These are phyloP conservation scores for Acrocalymma vagum DNA, from an alignment of 2,329 filamentous ascomycete species.

Conservation along the genomic window DNA sequence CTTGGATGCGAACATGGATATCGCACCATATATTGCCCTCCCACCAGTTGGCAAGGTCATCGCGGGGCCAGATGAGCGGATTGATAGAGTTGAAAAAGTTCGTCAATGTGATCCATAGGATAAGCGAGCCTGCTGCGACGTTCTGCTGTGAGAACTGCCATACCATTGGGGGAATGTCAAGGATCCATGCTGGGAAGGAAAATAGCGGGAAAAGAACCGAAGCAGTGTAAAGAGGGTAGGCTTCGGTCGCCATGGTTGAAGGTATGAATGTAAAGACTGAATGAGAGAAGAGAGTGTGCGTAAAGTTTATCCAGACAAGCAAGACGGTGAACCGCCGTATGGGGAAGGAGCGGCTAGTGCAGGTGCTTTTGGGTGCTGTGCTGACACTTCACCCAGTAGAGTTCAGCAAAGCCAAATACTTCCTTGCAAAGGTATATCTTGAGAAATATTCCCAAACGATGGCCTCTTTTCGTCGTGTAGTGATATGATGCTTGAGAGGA, in stretches of 20 bases:
- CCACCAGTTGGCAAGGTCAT: conserved; percentile 65
- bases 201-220: conserved; percentile 58
- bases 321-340: too few species aligned
- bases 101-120: conserved; percentile 63
- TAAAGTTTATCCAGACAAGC: too few species aligned
- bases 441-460: too few species aligned
- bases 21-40: conserved; percentile 70
- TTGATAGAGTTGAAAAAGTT: conserved; percentile 70
- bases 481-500: not conserved
- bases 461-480: too few species aligned
- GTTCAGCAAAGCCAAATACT: too few species aligned
- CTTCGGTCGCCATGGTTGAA: conserved; percentile 8
- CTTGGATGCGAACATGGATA: conserved; percentile 66
- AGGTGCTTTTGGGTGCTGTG: too few species aligned
- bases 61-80: conserved; percentile 69
- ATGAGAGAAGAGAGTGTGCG: not conserved
- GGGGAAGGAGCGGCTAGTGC: not conserved
- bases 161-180: conserved; percentile 65
- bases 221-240: conserved; percentile 34
- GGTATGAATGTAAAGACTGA: too few species aligned
- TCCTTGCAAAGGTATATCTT: too few species aligned
- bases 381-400: too few species aligned
- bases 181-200: conserved; percentile 58
- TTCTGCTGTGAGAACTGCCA: conserved; percentile 70
- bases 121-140: conserved; percentile 65